These are phyloP conservation scores for Russula virescens DNA, from an alignment of 768 basidiomycete species.

Conservation along the genomic window DNA sequence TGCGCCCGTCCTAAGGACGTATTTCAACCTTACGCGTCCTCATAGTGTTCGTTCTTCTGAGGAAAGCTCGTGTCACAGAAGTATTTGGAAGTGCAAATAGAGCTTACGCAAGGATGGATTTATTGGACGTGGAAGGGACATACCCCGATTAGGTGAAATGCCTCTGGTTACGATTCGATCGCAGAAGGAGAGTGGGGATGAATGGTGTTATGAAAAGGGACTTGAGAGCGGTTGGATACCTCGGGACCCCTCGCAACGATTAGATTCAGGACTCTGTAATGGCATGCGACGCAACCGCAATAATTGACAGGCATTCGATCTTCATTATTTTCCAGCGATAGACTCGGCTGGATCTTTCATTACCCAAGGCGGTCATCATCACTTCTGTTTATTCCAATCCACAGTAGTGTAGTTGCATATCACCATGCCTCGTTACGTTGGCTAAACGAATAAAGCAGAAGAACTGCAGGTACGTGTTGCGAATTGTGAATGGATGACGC, in stretches of 20 bases:
- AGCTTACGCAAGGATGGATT: constrained; percentile 65
- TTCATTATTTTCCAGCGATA: not conserved
- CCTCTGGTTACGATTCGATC: not conserved
- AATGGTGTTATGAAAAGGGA: constrained; percentile 74
- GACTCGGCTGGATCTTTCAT: too few relatives aligned
- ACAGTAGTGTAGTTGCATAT: too few relatives aligned
- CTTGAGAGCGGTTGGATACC: constrained; percentile 76
- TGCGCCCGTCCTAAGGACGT: too few relatives aligned
- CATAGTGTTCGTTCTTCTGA: not conserved
- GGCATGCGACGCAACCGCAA: not conserved
- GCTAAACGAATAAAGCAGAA: too few relatives aligned
- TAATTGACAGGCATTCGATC: not conserved
- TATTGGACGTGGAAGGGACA: constrained; percentile 84
- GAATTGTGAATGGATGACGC: too few relatives aligned
- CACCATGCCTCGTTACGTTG: too few relatives aligned
- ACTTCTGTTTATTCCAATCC: too few relatives aligned
- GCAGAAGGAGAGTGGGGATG: constrained; percentile 61
- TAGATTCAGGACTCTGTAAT: constrained; percentile 58
- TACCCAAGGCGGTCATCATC: too few relatives aligned
- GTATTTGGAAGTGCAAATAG: constrained; percentile 78
- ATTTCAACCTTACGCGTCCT: too few relatives aligned
- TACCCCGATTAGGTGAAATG: not conserved
- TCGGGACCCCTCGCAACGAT: constrained; percentile 55
- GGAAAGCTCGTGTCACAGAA: constrained; percentile 29
- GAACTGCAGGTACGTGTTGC: too few relatives aligned